phyloP scores from a whole-genome alignment of 2,329 filamentous ascomycete genomes.

The Nakataea oryzae region DNA sequence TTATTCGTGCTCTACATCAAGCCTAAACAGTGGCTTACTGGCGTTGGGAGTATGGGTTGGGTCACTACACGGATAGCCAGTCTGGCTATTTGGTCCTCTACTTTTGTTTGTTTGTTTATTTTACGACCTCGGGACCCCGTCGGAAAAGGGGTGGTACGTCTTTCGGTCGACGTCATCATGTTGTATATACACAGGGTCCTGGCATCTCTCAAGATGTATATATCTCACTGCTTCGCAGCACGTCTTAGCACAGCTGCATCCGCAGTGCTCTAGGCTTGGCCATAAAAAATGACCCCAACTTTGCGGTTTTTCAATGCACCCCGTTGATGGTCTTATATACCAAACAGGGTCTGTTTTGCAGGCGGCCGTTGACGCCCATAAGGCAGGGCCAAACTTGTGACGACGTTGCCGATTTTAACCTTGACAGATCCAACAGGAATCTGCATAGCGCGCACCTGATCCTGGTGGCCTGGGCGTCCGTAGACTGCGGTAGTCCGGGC shows the following conservation, averaged over 20 bases:
- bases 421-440: conserved; percentile 55
- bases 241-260: background rate
- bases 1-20: conserved; percentile 2
- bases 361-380: background rate
- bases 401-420: conserved; percentile 63
- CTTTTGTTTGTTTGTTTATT: background rate
- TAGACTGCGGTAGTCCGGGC: conserved; percentile 23
- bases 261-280: too few species aligned
- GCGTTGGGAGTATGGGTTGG: background rate
- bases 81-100: background rate
- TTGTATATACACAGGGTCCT: background rate
- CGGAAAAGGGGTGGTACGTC: too few species aligned
- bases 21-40: background rate
- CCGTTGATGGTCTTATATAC: background rate
- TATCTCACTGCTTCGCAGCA: background rate
- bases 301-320: background rate
- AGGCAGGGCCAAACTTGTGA: conserved; percentile 34
- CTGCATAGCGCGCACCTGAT: conserved; percentile 25
- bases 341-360: background rate
- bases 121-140: too few species aligned
- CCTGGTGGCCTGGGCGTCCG: conserved; percentile 10
- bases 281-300: background rate
- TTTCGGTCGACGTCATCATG: background rate
- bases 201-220: background rate
- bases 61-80: background rate